Evolutionary conservation across 1,284 basidiomycete species (phyloP).

Genomic region (Ustilago xerochloae): DNA sequence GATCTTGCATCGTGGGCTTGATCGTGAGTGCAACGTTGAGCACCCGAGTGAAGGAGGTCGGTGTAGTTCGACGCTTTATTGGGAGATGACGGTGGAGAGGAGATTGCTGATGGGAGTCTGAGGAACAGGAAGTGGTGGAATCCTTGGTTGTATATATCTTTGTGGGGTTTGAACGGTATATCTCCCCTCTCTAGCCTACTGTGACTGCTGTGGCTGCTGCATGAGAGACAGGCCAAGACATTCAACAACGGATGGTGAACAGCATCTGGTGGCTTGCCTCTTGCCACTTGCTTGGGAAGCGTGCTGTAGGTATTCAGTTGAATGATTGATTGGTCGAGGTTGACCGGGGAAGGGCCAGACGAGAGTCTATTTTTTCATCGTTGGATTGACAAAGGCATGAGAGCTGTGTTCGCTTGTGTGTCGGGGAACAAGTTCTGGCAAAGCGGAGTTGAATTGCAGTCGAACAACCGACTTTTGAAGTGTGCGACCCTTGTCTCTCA

Average conservation of each 20-base stretch:
- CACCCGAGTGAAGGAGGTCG: background rate
- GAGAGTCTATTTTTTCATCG: background rate
- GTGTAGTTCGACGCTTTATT: background rate
- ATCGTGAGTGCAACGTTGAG: background rate
- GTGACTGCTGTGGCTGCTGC: background rate
- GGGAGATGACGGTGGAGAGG: background rate
- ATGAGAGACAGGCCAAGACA: background rate
- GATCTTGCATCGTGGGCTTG: constrained; percentile 22
- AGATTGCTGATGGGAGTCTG: background rate
- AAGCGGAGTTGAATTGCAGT: background rate
- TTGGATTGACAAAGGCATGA: no score
- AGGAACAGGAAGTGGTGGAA: background rate
- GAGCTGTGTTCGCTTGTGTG: no score
- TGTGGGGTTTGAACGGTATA: background rate
- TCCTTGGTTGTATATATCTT: constrained; percentile 1
- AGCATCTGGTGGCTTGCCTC: background rate
- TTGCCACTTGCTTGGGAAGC: background rate
- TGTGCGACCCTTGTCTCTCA: background rate
- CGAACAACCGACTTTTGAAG: background rate
- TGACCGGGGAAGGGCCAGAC: background rate
- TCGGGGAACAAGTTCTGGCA: background rate
- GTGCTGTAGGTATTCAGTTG: no score
- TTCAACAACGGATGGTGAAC: background rate
- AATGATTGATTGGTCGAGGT: no score
- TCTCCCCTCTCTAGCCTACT: background rate